These are phyloP conservation scores for Aureobasidium sp. DNA, from an alignment of 2,329 filamentous ascomycete genomes.

Conservation along the genomic window DNA sequence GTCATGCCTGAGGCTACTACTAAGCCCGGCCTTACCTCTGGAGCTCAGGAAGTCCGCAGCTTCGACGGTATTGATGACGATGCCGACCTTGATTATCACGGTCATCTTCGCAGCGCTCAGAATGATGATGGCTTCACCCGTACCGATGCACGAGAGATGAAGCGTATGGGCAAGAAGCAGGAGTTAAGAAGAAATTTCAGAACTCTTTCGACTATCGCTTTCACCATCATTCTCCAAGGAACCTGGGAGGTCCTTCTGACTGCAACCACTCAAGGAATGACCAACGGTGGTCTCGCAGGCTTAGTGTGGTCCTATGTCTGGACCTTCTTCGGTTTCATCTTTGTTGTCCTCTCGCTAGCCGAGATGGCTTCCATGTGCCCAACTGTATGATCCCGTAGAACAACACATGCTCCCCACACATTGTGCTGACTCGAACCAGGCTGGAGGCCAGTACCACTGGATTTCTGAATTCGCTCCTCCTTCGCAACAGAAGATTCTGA, in stretches of 20 bases:
- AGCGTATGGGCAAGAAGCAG: constrained; percentile 43
- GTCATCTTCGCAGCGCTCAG: constrained; percentile 7
- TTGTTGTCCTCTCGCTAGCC: constrained; percentile 29
- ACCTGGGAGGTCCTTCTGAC: constrained; percentile 15
- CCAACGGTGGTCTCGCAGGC: constrained; percentile 30
- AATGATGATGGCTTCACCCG: constrained; percentile 14
- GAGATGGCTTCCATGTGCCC: constrained; percentile 31
- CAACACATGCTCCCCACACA: neutral
- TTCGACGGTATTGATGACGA: constrained; percentile 12
- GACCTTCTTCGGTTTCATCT: constrained; percentile 17
- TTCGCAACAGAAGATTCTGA: constrained; percentile 20
- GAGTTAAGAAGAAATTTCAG: constrained; percentile 32
- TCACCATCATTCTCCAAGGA: constrained; percentile 16
- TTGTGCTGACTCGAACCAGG: neutral
- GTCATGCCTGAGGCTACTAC: neutral
- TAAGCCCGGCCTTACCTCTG: constrained; percentile 1
- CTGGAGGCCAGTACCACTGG: constrained; percentile 26
- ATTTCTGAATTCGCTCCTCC: constrained; percentile 18
- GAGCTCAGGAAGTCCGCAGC: constrained; percentile 1
- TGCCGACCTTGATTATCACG: constrained; percentile 11
- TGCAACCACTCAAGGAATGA: constrained; percentile 11
- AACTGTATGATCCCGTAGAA: neutral
- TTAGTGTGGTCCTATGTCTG: constrained; percentile 29
- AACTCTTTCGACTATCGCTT: constrained; percentile 14
- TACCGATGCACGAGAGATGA: constrained; percentile 33